Evolutionary conservation across 2,329 filamentous ascomycete genomes (phyloP), one percentile per base, ranked within the genome.

Genomic region (Botryotinia globosa): DNA sequence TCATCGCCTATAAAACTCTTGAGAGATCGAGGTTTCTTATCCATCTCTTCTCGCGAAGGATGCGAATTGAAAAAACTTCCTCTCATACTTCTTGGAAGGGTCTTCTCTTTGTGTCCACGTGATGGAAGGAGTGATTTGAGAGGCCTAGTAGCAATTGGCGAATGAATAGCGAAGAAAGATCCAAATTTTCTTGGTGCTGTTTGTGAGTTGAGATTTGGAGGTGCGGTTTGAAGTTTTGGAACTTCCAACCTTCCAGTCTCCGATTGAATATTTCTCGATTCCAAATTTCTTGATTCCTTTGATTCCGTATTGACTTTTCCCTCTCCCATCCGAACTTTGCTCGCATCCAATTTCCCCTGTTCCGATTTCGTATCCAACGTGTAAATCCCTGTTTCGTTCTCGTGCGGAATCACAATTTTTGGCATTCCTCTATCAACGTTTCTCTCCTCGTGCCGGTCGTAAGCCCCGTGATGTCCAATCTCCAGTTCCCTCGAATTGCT

Each of bases 1-100:
- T 54, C 42, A 34, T 58, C 45, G 12, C 45, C 59, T n/a, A 68
- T 37, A 18, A 66, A 72, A n/a, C n/a, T 51, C n/a, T 58, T 72
- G 18, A 72, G n/a, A 20, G 44, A 65, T 32, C 20, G 42, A 45
- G n/a, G n/a, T 42, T 39, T 56, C 16, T 67, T 42, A 6, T 42
- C 25, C 48, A 67, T 54, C 32, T 67, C 65, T 54, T 67, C 65
- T 32, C 34, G 34, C 22, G 48, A 29, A 25, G 34, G 48, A 42
- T 67, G 65, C 9, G 34, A 29, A 25, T 16, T 25, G 10, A 70
- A 64, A 7, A 70, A 39, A 9, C 37, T 70, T 29, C 68, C 59
- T 18, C 42, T 67, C n/a, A 56, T 25, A 42, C 34, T 56, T 10
- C 34, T 54, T 8, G 65, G 65, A 32, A 56, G 48, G 25, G 34